Conservation (phyloP, 1,284 basidiomycete species). For the Ganoderma meredithae region DNA sequence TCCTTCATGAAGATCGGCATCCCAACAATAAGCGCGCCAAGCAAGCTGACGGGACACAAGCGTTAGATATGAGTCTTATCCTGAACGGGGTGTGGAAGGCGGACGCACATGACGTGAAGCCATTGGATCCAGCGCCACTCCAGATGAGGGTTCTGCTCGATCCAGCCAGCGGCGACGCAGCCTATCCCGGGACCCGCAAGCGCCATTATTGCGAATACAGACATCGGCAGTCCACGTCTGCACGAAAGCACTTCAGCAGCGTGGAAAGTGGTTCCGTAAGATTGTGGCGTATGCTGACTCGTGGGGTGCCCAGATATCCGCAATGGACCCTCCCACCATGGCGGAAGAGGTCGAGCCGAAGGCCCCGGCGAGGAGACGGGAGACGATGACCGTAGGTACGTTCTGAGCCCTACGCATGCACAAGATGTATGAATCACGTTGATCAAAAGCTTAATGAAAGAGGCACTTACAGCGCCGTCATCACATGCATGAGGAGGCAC, state of each 20-base stretch:
- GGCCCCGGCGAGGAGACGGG: slow-evolving; percentile 72
- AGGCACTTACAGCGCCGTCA: slow-evolving; percentile 64
- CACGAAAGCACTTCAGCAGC: neutral
- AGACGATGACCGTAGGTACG: slow-evolving; percentile 72
- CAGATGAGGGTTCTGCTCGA: slow-evolving; percentile 66
- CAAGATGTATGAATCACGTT: too few relatives aligned
- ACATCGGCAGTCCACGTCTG: slow-evolving; percentile 79
- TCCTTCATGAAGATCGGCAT: slow-evolving; percentile 63
- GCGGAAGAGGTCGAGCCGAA: slow-evolving; percentile 76
- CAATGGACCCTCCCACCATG: slow-evolving; percentile 81
- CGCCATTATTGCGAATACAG: slow-evolving; percentile 65
- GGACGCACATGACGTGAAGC: slow-evolving; percentile 69
- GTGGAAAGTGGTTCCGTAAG: neutral
- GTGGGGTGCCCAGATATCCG: slow-evolving; percentile 70
- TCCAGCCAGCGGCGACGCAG: slow-evolving; percentile 72
- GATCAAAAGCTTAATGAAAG: too few relatives aligned
- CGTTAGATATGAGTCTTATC: neutral
- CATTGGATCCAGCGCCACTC: slow-evolving; percentile 87
- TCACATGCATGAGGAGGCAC: slow-evolving; percentile 66
- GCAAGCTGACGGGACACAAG: slow-evolving; percentile 45
- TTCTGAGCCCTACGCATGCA: slow-evolving; percentile 59
- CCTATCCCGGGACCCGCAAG: slow-evolving; percentile 71
- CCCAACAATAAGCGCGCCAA: slow-evolving; percentile 50
- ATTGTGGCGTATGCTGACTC: slow-evolving; percentile 49
- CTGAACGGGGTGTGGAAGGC: neutral